These are phyloP conservation scores for Epichloe typhina DNA, from an alignment of 2,329 filamentous ascomycete species.

Conservation along the genomic window DNA sequence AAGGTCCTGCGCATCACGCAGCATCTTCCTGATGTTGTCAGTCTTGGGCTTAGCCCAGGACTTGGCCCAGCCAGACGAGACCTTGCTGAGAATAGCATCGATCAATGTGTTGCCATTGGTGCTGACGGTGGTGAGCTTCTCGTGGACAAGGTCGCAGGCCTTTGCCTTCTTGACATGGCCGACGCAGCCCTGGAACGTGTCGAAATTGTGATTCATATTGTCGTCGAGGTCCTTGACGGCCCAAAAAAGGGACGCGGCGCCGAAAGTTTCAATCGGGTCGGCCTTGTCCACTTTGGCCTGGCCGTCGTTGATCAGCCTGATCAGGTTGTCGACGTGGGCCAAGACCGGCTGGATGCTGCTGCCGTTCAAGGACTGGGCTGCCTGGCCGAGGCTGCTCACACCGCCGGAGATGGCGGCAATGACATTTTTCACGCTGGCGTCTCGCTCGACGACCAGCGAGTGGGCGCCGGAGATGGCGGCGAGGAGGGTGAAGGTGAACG, in stretches of 20 bases:
- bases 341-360: background rate
- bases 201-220: background rate
- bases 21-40: background rate
- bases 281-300: background rate
- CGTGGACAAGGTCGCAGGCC: background rate
- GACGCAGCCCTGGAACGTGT: background rate
- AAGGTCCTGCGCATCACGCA: background rate
- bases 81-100: slow-evolving; percentile 1
- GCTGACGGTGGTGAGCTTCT: background rate
- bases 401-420: background rate
- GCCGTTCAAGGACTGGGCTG: background rate
- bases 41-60: background rate
- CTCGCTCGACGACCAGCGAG: background rate
- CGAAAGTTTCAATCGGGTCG: background rate
- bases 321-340: background rate
- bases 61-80: background rate
- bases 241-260: background rate
- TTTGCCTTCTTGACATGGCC: background rate
- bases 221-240: background rate
- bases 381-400: background rate
- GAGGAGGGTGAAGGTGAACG: slow-evolving; percentile 2
- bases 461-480: background rate
- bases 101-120: background rate
- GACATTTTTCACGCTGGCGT: background rate
- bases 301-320: background rate